A percentile compares a stretch with the other conserved stretches of the same genome.
Evolutionary conservation across 805 yeast genomes (phyloP).

Genomic region (Cyberlindnera meyerae): DNA sequence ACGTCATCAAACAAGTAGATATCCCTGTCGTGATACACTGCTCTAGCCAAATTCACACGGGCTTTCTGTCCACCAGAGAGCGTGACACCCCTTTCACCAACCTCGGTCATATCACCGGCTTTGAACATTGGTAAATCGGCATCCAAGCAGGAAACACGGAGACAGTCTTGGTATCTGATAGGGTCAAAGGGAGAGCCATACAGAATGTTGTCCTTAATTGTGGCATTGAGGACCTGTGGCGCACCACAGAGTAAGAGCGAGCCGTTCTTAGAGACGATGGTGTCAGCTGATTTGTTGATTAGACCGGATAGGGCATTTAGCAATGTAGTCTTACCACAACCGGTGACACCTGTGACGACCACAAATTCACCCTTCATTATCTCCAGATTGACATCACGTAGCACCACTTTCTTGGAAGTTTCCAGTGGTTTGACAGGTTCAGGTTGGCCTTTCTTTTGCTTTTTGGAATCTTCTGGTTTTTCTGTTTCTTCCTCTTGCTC

Average conservation of each 20-base stretch:
- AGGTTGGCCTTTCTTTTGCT: background rate
- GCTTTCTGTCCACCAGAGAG: constrained; percentile 97
- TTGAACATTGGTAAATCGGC: constrained; percentile 72
- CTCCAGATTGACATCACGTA: constrained; percentile 33
- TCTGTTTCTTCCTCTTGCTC: constrained; percentile 1
- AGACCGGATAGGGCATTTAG: constrained; percentile 20
- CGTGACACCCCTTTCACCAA: constrained; percentile 94
- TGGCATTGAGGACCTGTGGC: constrained; percentile 93
- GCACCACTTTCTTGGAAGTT: background rate
- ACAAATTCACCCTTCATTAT: constrained; percentile 5
- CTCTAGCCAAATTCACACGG: constrained; percentile 84
- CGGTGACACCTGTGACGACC: constrained; percentile 35
- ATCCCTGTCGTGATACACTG: constrained; percentile 61
- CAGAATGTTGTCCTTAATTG: constrained; percentile 79
- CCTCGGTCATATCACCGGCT: constrained; percentile 82
- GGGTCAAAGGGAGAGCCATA: constrained; percentile 80
- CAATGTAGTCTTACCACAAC: constrained; percentile 50
- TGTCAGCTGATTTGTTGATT: constrained; percentile 48
- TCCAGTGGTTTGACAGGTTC: background rate
- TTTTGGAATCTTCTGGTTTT: background rate
- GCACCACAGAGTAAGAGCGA: constrained; percentile 39
- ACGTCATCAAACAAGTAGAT: constrained; percentile 36
- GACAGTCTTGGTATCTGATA: constrained; percentile 66
- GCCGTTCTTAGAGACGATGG: constrained; percentile 41
- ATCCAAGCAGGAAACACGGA: constrained; percentile 77